Evolutionary conservation across 345 rosid species (phyloP).

Genomic region (Arabidopsis arenosa): DNA sequence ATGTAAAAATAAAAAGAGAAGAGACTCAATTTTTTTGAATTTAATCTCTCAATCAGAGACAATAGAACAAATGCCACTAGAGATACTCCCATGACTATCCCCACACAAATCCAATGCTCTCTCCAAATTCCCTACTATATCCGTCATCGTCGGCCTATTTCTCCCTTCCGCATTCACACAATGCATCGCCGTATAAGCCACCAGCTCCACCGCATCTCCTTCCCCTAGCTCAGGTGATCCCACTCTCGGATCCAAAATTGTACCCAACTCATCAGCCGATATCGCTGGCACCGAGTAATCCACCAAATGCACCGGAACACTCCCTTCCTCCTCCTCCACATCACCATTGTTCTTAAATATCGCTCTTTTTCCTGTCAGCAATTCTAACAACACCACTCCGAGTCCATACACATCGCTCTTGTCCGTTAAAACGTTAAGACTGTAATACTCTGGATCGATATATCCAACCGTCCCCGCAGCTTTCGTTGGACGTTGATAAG

Average conservation of each 20-base stretch:
- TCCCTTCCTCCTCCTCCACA: constrained; percentile 50
- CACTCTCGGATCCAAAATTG: constrained; percentile 68
- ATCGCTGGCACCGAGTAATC: constrained; percentile 73
- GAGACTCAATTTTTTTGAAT: background rate
- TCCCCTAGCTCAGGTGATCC: constrained; percentile 59
- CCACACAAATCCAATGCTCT: constrained; percentile 70
- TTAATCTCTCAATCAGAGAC: constrained; percentile 55
- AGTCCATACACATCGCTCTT: constrained; percentile 93
- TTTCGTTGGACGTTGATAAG: constrained; percentile 51
- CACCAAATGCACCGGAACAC: constrained; percentile 61
- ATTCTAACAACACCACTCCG: constrained; percentile 81
- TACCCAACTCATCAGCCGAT: constrained; percentile 48
- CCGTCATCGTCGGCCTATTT: constrained; percentile 69
- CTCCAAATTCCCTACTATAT: constrained; percentile 72
- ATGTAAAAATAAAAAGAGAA: constrained; percentile 2
- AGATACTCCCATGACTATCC: constrained; percentile 77
- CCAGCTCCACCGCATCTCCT: constrained; percentile 83
- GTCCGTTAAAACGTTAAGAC: constrained; percentile 74
- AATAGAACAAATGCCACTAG: constrained; percentile 61
- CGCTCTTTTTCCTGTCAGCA: constrained; percentile 78
- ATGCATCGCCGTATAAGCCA: constrained; percentile 76
- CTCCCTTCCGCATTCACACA: constrained; percentile 79
- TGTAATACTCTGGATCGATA: constrained; percentile 92
- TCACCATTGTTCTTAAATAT: constrained; percentile 53
- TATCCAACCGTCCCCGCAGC: constrained; percentile 93